Evolutionary conservation across 257 asterid species (phyloP).

Genomic region (Capsicum rhomboideum): DNA sequence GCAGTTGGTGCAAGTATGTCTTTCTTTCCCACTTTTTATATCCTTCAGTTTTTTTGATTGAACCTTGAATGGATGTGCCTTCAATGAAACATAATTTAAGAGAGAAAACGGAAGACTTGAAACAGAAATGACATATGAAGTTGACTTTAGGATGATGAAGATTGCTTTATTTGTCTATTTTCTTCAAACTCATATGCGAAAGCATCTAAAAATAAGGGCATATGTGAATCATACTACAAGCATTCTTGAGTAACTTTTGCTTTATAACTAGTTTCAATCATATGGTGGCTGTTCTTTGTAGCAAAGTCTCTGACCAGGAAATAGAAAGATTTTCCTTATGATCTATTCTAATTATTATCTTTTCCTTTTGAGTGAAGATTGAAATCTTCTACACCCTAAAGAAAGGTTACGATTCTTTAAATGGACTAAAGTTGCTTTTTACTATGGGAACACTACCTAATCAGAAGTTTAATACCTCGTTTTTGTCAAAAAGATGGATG

Average conservation of each 20-base stretch:
- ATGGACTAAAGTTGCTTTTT: background rate
- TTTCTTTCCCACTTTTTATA: conserved; percentile 9
- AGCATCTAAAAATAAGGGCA: background rate
- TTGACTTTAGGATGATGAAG: background rate
- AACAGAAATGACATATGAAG: background rate
- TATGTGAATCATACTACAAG: background rate
- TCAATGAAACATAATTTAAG: background rate
- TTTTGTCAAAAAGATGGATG: background rate
- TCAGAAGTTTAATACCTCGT: background rate
- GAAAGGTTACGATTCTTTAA: background rate
- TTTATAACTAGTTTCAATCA: background rate
- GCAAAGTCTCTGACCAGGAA: background rate
- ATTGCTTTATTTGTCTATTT: background rate
- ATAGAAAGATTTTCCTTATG: background rate
- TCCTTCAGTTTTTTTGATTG: background rate
- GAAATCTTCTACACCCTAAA: background rate
- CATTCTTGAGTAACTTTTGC: background rate
- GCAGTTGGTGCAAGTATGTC: conserved; percentile 77
- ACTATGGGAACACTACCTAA: background rate
- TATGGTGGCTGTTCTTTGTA: background rate
- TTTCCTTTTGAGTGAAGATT: background rate
- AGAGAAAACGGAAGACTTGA: background rate
- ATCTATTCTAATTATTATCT: background rate
- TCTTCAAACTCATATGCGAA: background rate
- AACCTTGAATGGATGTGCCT: conserved; percentile 1